Evolutionary conservation across 176 grass and related monocot genomes (phyloP).

Genomic region (Carex kokanica): DNA sequence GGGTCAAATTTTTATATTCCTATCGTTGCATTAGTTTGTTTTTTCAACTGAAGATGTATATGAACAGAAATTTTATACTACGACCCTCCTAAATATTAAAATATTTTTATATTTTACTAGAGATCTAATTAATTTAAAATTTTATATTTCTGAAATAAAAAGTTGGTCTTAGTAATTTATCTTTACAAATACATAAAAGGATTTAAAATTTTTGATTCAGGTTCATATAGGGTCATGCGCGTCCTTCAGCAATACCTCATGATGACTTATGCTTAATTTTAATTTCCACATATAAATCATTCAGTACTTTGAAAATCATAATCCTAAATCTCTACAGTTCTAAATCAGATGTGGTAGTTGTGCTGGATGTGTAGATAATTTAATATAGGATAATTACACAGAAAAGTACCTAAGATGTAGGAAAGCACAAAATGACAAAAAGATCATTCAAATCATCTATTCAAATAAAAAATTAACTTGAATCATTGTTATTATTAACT

Average conservation of each 20-base stretch:
- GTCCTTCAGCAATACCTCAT: not conserved
- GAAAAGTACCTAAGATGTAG: not conserved
- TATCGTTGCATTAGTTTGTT: too few relatives aligned
- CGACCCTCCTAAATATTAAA: too few relatives aligned
- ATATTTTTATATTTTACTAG: too few relatives aligned
- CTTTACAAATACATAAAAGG: not conserved
- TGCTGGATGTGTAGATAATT: not conserved
- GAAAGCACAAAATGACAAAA: not conserved
- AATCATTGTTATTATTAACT: not conserved
- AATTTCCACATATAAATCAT: not conserved
- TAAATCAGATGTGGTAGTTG: not conserved
- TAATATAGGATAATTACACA: not conserved
- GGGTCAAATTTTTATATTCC: too few relatives aligned
- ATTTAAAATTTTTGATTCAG: not conserved
- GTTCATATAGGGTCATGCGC: not conserved
- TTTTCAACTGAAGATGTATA: too few relatives aligned
- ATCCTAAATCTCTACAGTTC: not conserved
- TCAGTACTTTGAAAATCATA: not conserved
- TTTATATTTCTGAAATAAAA: too few relatives aligned
- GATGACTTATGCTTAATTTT: not conserved
- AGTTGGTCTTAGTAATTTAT: not conserved
- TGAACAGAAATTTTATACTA: not conserved
- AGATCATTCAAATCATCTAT: not conserved
- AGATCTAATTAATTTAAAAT: too few relatives aligned
- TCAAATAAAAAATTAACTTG: too few relatives aligned